A percentile compares a stretch with the other conserved stretches of the same genome.
Evolutionary conservation across 805 yeast species (phyloP).

Genomic region (Blastobotrys terrestris): DNA sequence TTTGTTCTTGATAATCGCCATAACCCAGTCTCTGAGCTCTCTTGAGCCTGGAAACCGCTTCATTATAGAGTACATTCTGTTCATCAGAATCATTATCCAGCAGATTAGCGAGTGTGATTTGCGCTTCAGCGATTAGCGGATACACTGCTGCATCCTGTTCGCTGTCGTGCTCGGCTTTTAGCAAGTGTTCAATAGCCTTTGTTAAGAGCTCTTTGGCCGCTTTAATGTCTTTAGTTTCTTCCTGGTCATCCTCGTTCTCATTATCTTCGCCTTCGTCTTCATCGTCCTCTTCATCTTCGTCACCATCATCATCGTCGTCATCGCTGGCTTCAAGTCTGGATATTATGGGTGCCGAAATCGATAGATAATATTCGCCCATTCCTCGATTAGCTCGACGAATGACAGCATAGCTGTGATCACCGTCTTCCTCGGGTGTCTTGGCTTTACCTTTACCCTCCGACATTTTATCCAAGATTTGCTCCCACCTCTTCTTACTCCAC

Average conservation of each 20-base stretch:
- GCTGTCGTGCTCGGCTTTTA: slow-evolving; percentile 45
- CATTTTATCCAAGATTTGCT: slow-evolving; percentile 11
- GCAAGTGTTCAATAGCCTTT: slow-evolving; percentile 52
- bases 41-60: slow-evolving; percentile 62
- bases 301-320: slow-evolving; percentile 25
- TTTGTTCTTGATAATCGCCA: slow-evolving; percentile 32
- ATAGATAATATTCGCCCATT: slow-evolving; percentile 29
- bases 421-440: slow-evolving; percentile 9
- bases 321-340: slow-evolving; percentile 26
- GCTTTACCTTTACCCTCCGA: slow-evolving; percentile 15
- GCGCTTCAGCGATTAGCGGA: slow-evolving; percentile 82
- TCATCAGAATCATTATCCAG: slow-evolving; percentile 56
- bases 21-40: slow-evolving; percentile 47
- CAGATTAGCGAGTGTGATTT: slow-evolving; percentile 72
- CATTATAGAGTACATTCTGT: slow-evolving; percentile 58
- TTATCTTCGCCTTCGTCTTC: slow-evolving; percentile 19
- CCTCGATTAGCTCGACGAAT: slow-evolving; percentile 25
- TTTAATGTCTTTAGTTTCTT: slow-evolving; percentile 17
- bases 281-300: slow-evolving; percentile 15
- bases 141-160: slow-evolving; percentile 73
- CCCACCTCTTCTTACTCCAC: slow-evolving; percentile 19
- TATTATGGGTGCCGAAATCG: slow-evolving; percentile 25
- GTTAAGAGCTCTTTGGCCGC: slow-evolving; percentile 39
- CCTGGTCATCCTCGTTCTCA: background rate
- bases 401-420: slow-evolving; percentile 9